Percentiles rank a stretch among this genome's conserved stretches.
Evolutionary conservation across 2,329 filamentous ascomycete species (phyloP).

Genomic region (Pseudodiploospora longispora): DNA sequence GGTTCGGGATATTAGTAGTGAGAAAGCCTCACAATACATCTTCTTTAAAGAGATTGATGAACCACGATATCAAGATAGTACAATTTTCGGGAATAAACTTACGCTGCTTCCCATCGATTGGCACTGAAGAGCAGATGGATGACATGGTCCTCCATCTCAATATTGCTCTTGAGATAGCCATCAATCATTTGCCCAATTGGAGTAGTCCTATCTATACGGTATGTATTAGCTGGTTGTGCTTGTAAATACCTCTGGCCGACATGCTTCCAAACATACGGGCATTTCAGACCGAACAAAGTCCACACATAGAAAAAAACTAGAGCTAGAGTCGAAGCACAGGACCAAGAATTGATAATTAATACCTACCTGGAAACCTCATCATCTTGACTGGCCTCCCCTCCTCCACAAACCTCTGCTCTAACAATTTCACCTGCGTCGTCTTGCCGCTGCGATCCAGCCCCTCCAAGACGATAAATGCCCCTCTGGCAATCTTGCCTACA

Average conservation of each 20-base stretch:
- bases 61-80: not conserved
- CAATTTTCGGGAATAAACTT: slow-evolving; percentile 19
- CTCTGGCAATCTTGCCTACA: slow-evolving; percentile 30
- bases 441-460: slow-evolving; percentile 87
- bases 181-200: slow-evolving; percentile 84
- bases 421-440: slow-evolving; percentile 74
- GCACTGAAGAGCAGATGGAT: slow-evolving; percentile 88
- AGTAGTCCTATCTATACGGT: slow-evolving; percentile 62
- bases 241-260: too few species aligned
- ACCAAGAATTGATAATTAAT: not conserved
- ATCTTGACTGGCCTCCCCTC: slow-evolving; percentile 41
- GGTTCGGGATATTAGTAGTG: not conserved
- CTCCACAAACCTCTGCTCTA: slow-evolving; percentile 48
- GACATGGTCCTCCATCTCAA: slow-evolving; percentile 74
- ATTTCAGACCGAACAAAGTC: too few species aligned
- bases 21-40: slow-evolving; percentile 1
- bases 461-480: slow-evolving; percentile 76
- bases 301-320: too few species aligned
- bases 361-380: slow-evolving; percentile 51
- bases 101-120: slow-evolving; percentile 75
- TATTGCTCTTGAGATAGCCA: slow-evolving; percentile 64
- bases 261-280: too few species aligned
- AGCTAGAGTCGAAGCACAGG: not conserved
- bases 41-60: not conserved
- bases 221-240: too few species aligned